phyloP scores from a whole-genome alignment of 768 basidiomycete genomes.

The Cystobasidium ongulense region DNA sequence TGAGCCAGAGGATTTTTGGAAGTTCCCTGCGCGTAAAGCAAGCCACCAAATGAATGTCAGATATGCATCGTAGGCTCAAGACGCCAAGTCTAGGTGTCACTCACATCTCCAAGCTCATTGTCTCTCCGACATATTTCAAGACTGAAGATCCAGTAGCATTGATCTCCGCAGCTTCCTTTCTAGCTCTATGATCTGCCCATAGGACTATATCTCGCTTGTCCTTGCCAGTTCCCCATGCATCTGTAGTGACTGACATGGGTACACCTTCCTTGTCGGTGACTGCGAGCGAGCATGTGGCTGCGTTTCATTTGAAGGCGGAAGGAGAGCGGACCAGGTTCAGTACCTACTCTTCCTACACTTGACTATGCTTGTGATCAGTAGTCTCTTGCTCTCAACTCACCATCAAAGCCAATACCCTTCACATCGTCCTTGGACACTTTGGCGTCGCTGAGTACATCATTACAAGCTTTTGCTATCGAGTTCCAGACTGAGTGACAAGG shows the following conservation, averaged over 20 bases:
- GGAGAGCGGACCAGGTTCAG: constrained; percentile 43
- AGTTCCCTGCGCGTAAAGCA: constrained; percentile 8
- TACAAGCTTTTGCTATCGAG: constrained; percentile 42
- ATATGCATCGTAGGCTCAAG: background rate
- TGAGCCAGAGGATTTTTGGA: constrained; percentile 73
- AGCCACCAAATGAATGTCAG: constrained; percentile 65
- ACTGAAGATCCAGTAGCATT: constrained; percentile 75
- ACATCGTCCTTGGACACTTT: constrained; percentile 56
- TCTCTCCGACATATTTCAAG: constrained; percentile 88
- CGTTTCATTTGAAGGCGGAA: constrained; percentile 51
- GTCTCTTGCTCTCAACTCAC: background rate
- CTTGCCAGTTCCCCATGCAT: constrained; percentile 44
- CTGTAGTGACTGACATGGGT: constrained; percentile 67
- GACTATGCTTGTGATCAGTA: no score
- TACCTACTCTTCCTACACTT: no score
- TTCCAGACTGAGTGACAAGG: constrained; percentile 39
- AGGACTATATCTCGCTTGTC: constrained; percentile 75
- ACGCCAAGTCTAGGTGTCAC: no score
- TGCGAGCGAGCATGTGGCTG: constrained; percentile 92
- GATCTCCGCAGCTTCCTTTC: constrained; percentile 81
- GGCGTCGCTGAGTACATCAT: constrained; percentile 56
- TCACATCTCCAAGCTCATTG: constrained; percentile 61
- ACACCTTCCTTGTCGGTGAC: constrained; percentile 66
- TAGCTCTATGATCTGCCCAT: constrained; percentile 95
- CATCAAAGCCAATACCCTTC: constrained; percentile 53